Conservation (phyloP, 2,329 filamentous ascomycete species). For the Pyrenophora tritici-repentis region DNA sequence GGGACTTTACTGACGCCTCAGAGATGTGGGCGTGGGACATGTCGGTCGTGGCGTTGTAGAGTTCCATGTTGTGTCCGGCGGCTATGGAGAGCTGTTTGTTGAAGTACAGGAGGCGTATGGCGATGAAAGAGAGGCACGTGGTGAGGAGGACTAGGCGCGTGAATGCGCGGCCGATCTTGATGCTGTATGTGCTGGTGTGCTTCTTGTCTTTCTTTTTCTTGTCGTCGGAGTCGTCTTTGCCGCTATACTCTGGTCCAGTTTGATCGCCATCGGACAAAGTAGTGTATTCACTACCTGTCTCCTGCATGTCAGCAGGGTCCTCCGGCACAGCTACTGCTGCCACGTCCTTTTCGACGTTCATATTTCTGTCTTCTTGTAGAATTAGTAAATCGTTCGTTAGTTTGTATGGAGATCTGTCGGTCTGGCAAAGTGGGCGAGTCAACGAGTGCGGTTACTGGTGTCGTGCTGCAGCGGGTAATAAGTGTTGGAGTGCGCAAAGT, state of each 20-base stretch:
- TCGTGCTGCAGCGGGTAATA: background rate
- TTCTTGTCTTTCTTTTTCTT: background rate
- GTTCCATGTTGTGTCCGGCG: background rate
- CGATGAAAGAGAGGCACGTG: background rate
- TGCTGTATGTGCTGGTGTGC: too few relatives aligned
- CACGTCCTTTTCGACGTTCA: too few relatives aligned
- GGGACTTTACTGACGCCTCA: slow-evolving; percentile 3
- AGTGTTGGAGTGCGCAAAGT: background rate
- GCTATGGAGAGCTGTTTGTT: slow-evolving; percentile 6
- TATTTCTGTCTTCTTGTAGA: too few relatives aligned
- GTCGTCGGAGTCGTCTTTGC: too few relatives aligned
- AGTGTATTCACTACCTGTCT: too few relatives aligned
- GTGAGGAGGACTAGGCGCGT: slow-evolving; percentile 13
- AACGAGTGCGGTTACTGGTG: too few relatives aligned
- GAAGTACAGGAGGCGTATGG: slow-evolving; percentile 6
- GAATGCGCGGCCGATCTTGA: slow-evolving; percentile 2
- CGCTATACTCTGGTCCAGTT: background rate
- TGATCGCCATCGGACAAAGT: background rate
- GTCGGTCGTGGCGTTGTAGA: slow-evolving; percentile 1
- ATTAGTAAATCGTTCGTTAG: too few relatives aligned
- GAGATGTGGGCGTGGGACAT: slow-evolving; percentile 1
- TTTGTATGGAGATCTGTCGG: too few relatives aligned
- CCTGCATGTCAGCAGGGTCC: too few relatives aligned
- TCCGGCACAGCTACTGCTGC: too few relatives aligned
- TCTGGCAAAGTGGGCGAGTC: too few relatives aligned